A percentile compares a stretch with the other conserved stretches of the same genome.
Evolutionary conservation across 1,284 basidiomycete species (phyloP).

Genomic region (Cryptococcus sp.): DNA sequence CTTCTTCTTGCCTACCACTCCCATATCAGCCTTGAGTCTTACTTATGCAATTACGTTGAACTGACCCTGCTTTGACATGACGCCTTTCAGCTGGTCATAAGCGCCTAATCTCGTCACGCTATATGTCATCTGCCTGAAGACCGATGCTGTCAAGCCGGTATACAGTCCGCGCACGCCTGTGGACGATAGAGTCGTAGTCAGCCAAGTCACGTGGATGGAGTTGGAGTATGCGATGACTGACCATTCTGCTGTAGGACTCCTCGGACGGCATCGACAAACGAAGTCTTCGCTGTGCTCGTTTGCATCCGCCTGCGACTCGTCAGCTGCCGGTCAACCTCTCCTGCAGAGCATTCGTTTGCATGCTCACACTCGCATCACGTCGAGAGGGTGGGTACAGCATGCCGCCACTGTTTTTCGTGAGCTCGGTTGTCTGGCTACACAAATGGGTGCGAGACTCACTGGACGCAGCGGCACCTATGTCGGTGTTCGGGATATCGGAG

Average conservation of each 20-base stretch:
- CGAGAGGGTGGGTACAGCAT: constrained; percentile 79
- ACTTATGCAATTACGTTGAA: background rate
- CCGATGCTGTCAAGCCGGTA: constrained; percentile 50
- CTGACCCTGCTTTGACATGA: constrained; percentile 37
- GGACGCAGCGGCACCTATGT: constrained; percentile 35
- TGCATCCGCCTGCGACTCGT: constrained; percentile 45
- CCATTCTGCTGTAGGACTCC: constrained; percentile 38
- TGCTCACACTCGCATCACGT: constrained; percentile 77
- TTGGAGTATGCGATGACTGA: constrained; percentile 14
- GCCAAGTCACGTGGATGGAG: background rate
- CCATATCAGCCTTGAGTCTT: background rate
- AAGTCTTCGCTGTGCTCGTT: constrained; percentile 39
- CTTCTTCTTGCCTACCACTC: constrained; percentile 31
- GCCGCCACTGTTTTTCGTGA: constrained; percentile 67
- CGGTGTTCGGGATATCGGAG: constrained; percentile 7
- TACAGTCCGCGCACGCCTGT: constrained; percentile 51
- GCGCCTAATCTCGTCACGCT: constrained; percentile 49
- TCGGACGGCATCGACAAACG: constrained; percentile 34
- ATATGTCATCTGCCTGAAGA: constrained; percentile 53
- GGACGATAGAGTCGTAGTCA: background rate
- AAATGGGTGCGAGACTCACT: constrained; percentile 21
- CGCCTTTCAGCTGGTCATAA: constrained; percentile 47
- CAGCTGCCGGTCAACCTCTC: background rate
- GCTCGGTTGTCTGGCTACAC: background rate
- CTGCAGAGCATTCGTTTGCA: background rate